phyloP scores from a whole-genome alignment of 192 early-diverging fungal species.

The Rhizoclosmatium globosum region DNA sequence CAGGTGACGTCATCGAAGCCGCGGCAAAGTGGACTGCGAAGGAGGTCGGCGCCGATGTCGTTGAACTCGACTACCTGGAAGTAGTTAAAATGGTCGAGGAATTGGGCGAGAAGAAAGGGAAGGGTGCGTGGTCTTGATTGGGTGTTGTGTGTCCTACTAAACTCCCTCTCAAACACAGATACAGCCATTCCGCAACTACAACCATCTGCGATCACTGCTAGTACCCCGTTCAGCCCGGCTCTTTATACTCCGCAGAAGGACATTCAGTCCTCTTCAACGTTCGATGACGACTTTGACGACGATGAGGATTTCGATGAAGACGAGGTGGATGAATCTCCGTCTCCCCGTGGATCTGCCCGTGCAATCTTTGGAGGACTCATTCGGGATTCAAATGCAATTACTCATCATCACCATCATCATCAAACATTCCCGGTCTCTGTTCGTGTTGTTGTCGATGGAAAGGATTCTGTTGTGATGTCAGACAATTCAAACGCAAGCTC shows the following conservation, averaged over 20 bases:
- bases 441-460: slow-evolving; percentile 27
- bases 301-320: slow-evolving; percentile 53
- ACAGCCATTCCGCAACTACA: neutral
- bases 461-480: slow-evolving; percentile 4
- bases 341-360: slow-evolving; percentile 12
- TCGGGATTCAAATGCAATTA: neutral
- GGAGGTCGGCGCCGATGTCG: slow-evolving; percentile 62
- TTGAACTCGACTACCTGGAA: slow-evolving; percentile 68
- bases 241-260: slow-evolving; percentile 13
- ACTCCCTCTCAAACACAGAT: neutral
- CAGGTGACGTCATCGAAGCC: slow-evolving; percentile 40
- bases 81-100: slow-evolving; percentile 60
- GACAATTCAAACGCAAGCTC: neutral
- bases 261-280: slow-evolving; percentile 24
- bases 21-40: slow-evolving; percentile 51
- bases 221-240: slow-evolving; percentile 9
- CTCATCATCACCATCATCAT: neutral
- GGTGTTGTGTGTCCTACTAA: neutral
- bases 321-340: slow-evolving; percentile 37
- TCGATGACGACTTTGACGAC: slow-evolving; percentile 41
- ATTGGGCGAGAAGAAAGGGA: slow-evolving; percentile 7
- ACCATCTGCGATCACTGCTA: neutral
- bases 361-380: slow-evolving; percentile 14
- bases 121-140: neutral
- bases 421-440: slow-evolving; percentile 20